Conservation (phyloP, 2,329 filamentous ascomycete genomes). For the Aspergillus sp. region DNA sequence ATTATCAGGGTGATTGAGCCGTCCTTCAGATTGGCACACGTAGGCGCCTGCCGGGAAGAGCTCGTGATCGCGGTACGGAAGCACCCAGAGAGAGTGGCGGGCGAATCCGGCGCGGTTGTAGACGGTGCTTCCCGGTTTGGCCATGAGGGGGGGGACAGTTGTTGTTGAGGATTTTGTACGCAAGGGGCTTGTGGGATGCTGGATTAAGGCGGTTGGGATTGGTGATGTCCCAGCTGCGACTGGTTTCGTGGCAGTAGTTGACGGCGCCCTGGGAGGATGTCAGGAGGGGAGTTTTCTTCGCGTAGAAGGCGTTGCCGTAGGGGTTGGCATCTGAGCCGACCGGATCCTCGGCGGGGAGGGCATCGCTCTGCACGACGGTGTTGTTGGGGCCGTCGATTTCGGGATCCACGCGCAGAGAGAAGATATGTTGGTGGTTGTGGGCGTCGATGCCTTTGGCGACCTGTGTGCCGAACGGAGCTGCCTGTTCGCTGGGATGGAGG, state of each 20-base stretch:
- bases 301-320: conserved; percentile 58
- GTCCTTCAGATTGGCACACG: conserved; percentile 53
- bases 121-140: conserved; percentile 50
- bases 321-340: conserved; percentile 64
- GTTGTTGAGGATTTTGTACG: conserved; percentile 23
- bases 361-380: conserved; percentile 53
- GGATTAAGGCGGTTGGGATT: conserved; percentile 19
- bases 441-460: conserved; percentile 85
- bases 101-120: conserved; percentile 57
- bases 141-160: conserved; percentile 32
- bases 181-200: conserved; percentile 19
- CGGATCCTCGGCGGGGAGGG: conserved; percentile 46
- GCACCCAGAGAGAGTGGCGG: conserved; percentile 55
- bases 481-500: conserved; percentile 72
- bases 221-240: conserved; percentile 25
- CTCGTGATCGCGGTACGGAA: conserved; percentile 54
- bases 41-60: conserved; percentile 57
- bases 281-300: conserved; percentile 36
- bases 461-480: conserved; percentile 79
- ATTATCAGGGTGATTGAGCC: conserved; percentile 34
- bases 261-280: conserved; percentile 44
- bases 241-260: conserved; percentile 49
- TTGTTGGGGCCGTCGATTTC: conserved; percentile 81
- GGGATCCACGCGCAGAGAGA: conserved; percentile 80
- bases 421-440: conserved; percentile 91